Percentiles rank a stretch among this genome's conserved stretches.
Evolutionary conservation across 495 filamentous ascomycete species (phyloP).

Genomic region (Paragyromitra xinjiangensis): DNA sequence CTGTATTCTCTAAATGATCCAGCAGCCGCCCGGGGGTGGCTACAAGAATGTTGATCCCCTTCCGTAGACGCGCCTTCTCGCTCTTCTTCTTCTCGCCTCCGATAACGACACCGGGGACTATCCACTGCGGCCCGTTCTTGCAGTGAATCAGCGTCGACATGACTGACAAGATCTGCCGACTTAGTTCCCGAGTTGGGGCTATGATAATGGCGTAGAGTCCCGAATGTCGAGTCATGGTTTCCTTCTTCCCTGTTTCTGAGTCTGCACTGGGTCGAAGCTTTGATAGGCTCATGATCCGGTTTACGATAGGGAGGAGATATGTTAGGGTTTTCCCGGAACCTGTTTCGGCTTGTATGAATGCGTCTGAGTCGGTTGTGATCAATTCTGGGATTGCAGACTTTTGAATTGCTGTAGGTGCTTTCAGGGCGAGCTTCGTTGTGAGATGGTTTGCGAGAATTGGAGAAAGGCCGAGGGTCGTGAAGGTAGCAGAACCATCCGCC

Average conservation of each 20-base stretch:
- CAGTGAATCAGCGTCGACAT: slow-evolving; percentile 82
- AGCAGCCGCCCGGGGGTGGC: slow-evolving; percentile 89
- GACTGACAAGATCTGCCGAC: slow-evolving; percentile 88
- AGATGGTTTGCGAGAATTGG: slow-evolving; percentile 80
- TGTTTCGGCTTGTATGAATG: slow-evolving; percentile 95
- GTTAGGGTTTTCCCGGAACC: slow-evolving; percentile 97
- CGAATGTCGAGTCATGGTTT: slow-evolving; percentile 70
- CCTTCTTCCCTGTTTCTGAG: slow-evolving; percentile 63
- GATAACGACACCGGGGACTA: slow-evolving; percentile 89
- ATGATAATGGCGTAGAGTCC: slow-evolving; percentile 92
- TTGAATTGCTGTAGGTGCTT: slow-evolving; percentile 93
- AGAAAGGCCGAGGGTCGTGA: slow-evolving; percentile 82
- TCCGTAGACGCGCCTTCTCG: slow-evolving; percentile 90
- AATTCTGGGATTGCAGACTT: slow-evolving; percentile 82
- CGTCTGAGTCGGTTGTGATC: slow-evolving; percentile 83
- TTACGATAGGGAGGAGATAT: slow-evolving; percentile 89
- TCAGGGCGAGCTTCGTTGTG: slow-evolving; percentile 83
- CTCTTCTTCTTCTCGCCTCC: slow-evolving; percentile 98
- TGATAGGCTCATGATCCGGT: slow-evolving; percentile 82
- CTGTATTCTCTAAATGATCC: slow-evolving; percentile 91
- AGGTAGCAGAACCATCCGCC: slow-evolving; percentile 80
- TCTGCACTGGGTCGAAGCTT: slow-evolving; percentile 37
- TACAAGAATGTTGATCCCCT: slow-evolving; percentile 93
- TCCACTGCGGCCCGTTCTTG: slow-evolving; percentile 73
- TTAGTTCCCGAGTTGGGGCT: slow-evolving; percentile 90